These are phyloP conservation scores for Pythium folliculosum DNA, from an alignment of 352 stramenopile genomes.

Conservation along the genomic window DNA sequence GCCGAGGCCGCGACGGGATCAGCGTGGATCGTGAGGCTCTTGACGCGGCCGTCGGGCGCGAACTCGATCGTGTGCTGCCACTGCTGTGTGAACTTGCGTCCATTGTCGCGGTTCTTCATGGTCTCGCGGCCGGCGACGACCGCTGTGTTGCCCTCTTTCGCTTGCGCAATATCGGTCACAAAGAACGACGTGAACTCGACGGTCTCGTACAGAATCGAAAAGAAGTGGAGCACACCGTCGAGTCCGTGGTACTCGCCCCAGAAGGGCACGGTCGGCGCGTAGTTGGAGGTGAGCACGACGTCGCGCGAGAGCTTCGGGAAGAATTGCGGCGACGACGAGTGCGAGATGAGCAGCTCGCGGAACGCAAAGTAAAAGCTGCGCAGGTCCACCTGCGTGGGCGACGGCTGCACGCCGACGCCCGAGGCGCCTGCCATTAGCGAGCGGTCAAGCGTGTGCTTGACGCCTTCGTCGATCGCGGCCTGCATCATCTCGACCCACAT, in stretches of 20 bases:
- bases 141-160: conserved; percentile 78
- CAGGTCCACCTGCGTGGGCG: conserved; percentile 81
- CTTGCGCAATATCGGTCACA: conserved; percentile 87
- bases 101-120: conserved; percentile 89
- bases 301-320: conserved; percentile 86
- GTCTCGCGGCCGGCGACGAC: conserved; percentile 84
- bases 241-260: conserved; percentile 89
- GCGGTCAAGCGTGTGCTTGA: conserved; percentile 39
- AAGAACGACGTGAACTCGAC: conserved; percentile 90
- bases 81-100: conserved; percentile 88
- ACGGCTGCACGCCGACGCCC: conserved; percentile 41
- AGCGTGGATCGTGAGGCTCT: conserved; percentile 83
- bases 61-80: conserved; percentile 92
- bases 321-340: conserved; percentile 87
- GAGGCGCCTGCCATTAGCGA: conserved; percentile 28
- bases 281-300: conserved; percentile 87
- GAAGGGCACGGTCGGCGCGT: conserved; percentile 86
- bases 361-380: conserved; percentile 88
- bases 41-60: conserved; percentile 80
- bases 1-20: conserved; percentile 84
- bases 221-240: conserved; percentile 87
- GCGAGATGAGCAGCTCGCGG: conserved; percentile 85
- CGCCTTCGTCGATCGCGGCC: conserved; percentile 79
- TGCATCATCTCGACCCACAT: conserved; percentile 94
- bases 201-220: conserved; percentile 89